A percentile compares a stretch with the other conserved stretches of the same genome.
Evolutionary conservation across 306 rosid species (phyloP).

Genomic region (Vicia faba): DNA sequence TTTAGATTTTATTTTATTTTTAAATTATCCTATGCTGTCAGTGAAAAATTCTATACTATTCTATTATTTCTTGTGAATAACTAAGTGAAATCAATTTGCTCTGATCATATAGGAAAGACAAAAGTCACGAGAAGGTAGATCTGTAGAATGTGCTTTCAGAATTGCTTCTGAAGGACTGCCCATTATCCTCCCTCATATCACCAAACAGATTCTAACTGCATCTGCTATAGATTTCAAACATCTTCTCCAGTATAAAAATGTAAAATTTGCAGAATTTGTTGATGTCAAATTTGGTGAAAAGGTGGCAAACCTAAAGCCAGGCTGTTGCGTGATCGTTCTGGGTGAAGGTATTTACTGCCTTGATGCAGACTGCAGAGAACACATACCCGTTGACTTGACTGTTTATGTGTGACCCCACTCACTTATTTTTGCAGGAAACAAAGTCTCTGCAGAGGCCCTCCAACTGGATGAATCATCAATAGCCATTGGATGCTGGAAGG

Average conservation of each 20-base stretch:
- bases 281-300: constrained; percentile 66
- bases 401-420: neutral
- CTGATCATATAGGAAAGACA: constrained; percentile 73
- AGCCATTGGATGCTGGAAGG: constrained; percentile 97
- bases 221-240: constrained; percentile 79
- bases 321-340: constrained; percentile 79
- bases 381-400: neutral
- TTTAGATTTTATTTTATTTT: too few relatives aligned
- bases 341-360: constrained; percentile 59
- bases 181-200: constrained; percentile 70
- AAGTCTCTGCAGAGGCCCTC: constrained; percentile 34
- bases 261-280: constrained; percentile 82
- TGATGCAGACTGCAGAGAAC: neutral
- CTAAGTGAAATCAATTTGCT: constrained; percentile 15
- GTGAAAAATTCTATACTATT: too few relatives aligned
- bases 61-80: neutral
- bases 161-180: constrained; percentile 94
- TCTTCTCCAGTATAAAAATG: constrained; percentile 72
- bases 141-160: constrained; percentile 79
- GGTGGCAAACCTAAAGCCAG: constrained; percentile 66
- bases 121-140: constrained; percentile 70
- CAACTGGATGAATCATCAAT: constrained; percentile 62
- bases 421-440: constrained; percentile 46
- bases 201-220: constrained; percentile 70
- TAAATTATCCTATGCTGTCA: too few relatives aligned